Percentiles rank a stretch among this genome's conserved stretches.
Evolutionary conservation across 306 rosid species (phyloP).

Genomic region (Purshia tridentata): DNA sequence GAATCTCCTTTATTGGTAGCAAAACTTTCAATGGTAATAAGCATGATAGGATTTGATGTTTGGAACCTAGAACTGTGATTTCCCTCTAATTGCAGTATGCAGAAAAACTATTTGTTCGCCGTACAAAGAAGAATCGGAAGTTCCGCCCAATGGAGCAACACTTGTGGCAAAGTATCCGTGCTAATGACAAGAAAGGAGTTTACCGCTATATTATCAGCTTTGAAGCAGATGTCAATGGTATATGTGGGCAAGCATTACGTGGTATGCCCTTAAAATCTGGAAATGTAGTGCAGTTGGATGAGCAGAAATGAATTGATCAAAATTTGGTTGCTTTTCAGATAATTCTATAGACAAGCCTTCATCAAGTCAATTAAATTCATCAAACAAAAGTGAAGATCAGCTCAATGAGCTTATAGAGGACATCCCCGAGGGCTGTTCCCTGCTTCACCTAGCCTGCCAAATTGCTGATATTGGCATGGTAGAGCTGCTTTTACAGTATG

Average conservation of each 20-base stretch:
- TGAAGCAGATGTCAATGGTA: slow-evolving; percentile 45
- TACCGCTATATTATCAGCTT: slow-evolving; percentile 56
- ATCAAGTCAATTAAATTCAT: slow-evolving; percentile 33
- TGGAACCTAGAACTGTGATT: slow-evolving; percentile 27
- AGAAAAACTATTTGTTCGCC: slow-evolving; percentile 55
- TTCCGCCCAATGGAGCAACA: slow-evolving; percentile 40
- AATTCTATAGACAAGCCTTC: slow-evolving; percentile 38
- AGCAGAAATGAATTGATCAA: slow-evolving; percentile 8
- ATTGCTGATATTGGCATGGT: slow-evolving; percentile 68
- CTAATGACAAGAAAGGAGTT: slow-evolving; percentile 69
- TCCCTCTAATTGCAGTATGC: slow-evolving; percentile 57
- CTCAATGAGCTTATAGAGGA: slow-evolving; percentile 29
- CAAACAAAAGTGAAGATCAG: slow-evolving; percentile 38
- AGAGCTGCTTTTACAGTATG: slow-evolving; percentile 73
- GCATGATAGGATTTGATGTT: slow-evolving; percentile 15
- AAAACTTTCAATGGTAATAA: neutral
- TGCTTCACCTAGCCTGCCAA: slow-evolving; percentile 79
- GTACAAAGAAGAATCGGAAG: slow-evolving; percentile 23
- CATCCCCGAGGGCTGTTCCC: slow-evolving; percentile 44
- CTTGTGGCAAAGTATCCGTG: slow-evolving; percentile 54
- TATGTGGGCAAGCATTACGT: slow-evolving; percentile 35
- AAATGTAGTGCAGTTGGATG: slow-evolving; percentile 23
- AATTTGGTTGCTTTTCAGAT: slow-evolving; percentile 37
- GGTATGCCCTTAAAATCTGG: slow-evolving; percentile 40
- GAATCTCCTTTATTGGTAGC: neutral